Evolutionary conservation across 1,284 basidiomycete genomes (phyloP).

Genomic region (Cryptococcus sp.): DNA sequence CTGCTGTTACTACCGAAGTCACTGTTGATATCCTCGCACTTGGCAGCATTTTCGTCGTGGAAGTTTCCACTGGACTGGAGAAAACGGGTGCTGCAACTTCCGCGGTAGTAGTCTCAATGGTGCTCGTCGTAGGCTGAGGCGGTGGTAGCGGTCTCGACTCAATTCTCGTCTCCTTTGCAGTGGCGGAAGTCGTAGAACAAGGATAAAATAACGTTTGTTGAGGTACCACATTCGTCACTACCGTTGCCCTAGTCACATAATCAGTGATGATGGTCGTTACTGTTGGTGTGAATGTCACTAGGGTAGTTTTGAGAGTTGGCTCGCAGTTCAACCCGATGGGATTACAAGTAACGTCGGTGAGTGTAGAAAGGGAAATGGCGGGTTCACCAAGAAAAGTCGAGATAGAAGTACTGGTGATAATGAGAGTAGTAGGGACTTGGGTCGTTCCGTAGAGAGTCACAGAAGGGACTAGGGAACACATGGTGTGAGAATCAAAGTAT

Average conservation of each 20-base stretch:
- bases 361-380: neutral
- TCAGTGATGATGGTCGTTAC: neutral
- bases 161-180: neutral
- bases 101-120: neutral
- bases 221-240: conserved; percentile 3
- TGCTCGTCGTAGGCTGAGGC: neutral
- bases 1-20: too few relatives aligned
- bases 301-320: neutral
- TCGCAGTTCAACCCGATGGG: neutral
- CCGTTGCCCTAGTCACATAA: neutral
- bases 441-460: conserved; percentile 10
- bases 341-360: neutral
- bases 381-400: conserved; percentile 1
- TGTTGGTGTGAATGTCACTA: conserved; percentile 5
- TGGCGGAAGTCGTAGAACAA: neutral
- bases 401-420: neutral
- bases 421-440: neutral
- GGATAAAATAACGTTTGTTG: conserved; percentile 8
- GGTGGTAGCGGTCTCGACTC: neutral
- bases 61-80: too few relatives aligned
- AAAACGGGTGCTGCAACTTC: neutral
- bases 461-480: conserved; percentile 1
- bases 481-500: neutral
- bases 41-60: too few relatives aligned
- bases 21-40: too few relatives aligned